Evolutionary conservation across 306 rosid genomes (phyloP).

Genomic region (Vigna nakashimae): DNA sequence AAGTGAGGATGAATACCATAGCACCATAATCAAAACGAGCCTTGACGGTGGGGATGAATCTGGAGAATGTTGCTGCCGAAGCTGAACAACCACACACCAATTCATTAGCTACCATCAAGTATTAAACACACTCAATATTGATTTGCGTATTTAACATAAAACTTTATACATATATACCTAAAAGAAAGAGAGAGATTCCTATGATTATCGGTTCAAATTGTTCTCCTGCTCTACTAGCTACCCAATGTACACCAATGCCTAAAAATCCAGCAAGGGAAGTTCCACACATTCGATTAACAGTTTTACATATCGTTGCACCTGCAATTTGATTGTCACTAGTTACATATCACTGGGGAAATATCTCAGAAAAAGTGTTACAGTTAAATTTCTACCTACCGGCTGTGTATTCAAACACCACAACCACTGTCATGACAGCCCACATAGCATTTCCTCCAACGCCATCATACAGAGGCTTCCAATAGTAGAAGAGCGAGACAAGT

Average conservation of each 20-base stretch:
- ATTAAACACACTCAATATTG: not conserved
- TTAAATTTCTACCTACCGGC: slow-evolving; percentile 56
- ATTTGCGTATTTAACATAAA: not conserved
- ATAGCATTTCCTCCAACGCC: slow-evolving; percentile 84
- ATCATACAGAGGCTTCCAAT: slow-evolving; percentile 75
- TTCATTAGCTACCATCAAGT: not conserved
- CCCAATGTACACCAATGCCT: slow-evolving; percentile 77
- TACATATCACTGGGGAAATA: not conserved
- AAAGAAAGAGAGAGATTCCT: slow-evolving; percentile 68
- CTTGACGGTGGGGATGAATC: slow-evolving; percentile 84
- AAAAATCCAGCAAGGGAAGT: slow-evolving; percentile 75
- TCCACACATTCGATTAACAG: slow-evolving; percentile 73
- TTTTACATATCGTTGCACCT: slow-evolving; percentile 81
- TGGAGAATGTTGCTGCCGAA: slow-evolving; percentile 80
- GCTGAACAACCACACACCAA: slow-evolving; percentile 52
- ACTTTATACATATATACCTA: slow-evolving; percentile 54
- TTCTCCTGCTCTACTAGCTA: slow-evolving; percentile 69
- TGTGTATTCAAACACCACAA: slow-evolving; percentile 71
- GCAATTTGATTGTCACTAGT: slow-evolving; percentile 30
- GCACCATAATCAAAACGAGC: slow-evolving; percentile 85
- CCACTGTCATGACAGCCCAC: slow-evolving; percentile 90
- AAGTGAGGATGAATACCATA: slow-evolving; percentile 85
- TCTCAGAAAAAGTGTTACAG: not conserved
- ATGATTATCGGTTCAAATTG: slow-evolving; percentile 63
- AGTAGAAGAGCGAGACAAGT: slow-evolving; percentile 76